A percentile compares a stretch with the other conserved stretches of the same genome.
phyloP scores from a whole-genome alignment of 805 yeast species.

The Vanderwaltozyma polyspora region DNA sequence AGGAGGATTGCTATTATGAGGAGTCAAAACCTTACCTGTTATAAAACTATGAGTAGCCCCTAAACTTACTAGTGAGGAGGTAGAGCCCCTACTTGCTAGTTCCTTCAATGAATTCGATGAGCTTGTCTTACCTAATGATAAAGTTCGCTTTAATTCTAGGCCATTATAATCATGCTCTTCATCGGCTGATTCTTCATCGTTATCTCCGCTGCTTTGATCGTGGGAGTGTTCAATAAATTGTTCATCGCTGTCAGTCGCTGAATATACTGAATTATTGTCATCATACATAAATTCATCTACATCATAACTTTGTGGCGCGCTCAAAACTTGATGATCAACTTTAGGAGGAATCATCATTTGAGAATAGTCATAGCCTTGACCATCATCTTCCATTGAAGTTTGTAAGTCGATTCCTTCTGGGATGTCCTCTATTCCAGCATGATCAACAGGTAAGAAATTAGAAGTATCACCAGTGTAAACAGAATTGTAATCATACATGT shows the following conservation, averaged over 20 bases:
- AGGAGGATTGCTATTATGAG: constrained; percentile 2
- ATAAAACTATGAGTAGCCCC: constrained; percentile 21
- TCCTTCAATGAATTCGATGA: constrained; percentile 17
- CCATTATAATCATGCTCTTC: constrained; percentile 7
- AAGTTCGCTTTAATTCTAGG: constrained; percentile 15
- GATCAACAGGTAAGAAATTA: constrained; percentile 25
- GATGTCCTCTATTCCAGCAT: constrained; percentile 27
- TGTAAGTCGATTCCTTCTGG: constrained; percentile 26
- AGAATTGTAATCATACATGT: constrained; percentile 69
- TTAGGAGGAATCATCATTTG: neutral
- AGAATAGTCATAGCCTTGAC: neutral
- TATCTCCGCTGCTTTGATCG: constrained; percentile 11
- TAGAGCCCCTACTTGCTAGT: constrained; percentile 8
- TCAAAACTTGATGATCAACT: neutral
- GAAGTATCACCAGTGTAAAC: constrained; percentile 49
- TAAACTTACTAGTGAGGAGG: constrained; percentile 4
- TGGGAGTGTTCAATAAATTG: constrained; percentile 20
- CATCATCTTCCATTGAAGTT: constrained; percentile 19
- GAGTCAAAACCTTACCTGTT: constrained; percentile 18
- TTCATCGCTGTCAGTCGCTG: constrained; percentile 18
- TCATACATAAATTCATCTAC: constrained; percentile 8
- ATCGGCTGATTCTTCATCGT: constrained; percentile 10
- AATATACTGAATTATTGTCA: constrained; percentile 16
- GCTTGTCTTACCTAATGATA: constrained; percentile 20
- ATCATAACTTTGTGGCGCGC: neutral